Evolutionary conservation across 306 rosid species (phyloP), one percentile per base, ranked within the genome.

Genomic region (Sophora flavescens): DNA sequence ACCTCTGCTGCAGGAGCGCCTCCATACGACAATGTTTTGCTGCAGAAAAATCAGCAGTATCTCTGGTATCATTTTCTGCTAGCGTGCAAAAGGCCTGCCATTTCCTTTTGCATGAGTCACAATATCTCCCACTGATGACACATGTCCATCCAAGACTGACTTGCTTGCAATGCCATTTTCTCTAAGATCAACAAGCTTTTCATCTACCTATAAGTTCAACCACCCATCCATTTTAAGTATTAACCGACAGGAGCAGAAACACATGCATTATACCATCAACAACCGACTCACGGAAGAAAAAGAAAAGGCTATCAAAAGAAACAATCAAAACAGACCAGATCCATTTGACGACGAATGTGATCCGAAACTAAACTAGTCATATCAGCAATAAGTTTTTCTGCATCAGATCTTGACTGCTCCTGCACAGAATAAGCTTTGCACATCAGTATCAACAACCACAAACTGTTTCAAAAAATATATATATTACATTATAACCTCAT

Each of bases 21-120:
- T 93, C 97, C 91, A 92, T 85, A 15, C 93, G 96, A 68, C 98
- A 96, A 84, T 96, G 98, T 78, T 93, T 93, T 6, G 93, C 91
- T 2, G 97, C 93, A 74, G 97, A 87, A 81, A 87, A 89, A 66
- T 91, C 98, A 67, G 89, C 93, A 47, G 84, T 83, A 15, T 89
- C 98, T 70, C 74, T 92, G 6, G 88, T 83, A 48, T 89, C 96
- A 39, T 82, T 87, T 72, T 91, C 98, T 17, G 97, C 95, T 63
- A 89, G 89, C 18, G 48, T 14, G 48, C 89, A 86, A 76, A 86
- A 96, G 28, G 88, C 76, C 64, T 88, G 87, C 99, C 99, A 96
- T 83, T 96, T 96, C 63, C 99, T 85, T 81, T 96, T 6, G 98
- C 93, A 66, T 86, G 83, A 22, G 81, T 82, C 51, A 88, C 79